Evolutionary conservation across 2,329 filamentous ascomycete genomes (phyloP).

Genomic region (Alternaria rosae): DNA sequence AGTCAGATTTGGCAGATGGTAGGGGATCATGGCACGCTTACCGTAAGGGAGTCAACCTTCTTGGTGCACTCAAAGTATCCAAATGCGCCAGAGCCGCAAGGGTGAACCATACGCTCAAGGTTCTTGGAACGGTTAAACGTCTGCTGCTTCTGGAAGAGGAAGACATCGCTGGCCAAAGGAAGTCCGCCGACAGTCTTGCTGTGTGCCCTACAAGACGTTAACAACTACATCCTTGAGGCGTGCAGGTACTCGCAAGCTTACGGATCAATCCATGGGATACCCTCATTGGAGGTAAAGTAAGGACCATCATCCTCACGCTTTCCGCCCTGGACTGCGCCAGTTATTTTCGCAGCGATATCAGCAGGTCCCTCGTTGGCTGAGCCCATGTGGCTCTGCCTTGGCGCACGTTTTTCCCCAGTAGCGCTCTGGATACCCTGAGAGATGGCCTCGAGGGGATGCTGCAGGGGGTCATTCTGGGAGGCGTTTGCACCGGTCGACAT

Average conservation of each 20-base stretch:
- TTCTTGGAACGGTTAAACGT: constrained; percentile 64
- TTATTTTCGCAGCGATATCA: constrained; percentile 60
- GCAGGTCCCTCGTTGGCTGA: constrained; percentile 61
- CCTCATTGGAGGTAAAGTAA: constrained; percentile 65
- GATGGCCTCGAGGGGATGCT: constrained; percentile 54
- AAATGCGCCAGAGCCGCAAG: constrained; percentile 55
- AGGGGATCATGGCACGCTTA: constrained; percentile 7
- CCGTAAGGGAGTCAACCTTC: constrained; percentile 45
- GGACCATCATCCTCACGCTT: constrained; percentile 59
- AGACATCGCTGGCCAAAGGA: constrained; percentile 59
- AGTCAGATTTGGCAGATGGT: neutral
- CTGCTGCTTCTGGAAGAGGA: constrained; percentile 64
- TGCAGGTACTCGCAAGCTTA: constrained; percentile 23
- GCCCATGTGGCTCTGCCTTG: constrained; percentile 51
- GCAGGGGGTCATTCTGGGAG: constrained; percentile 41
- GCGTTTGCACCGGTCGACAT: constrained; percentile 40
- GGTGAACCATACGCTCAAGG: constrained; percentile 55
- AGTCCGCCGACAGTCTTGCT: constrained; percentile 63
- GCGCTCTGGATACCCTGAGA: constrained; percentile 52
- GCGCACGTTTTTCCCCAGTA: constrained; percentile 49
- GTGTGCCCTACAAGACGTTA: constrained; percentile 43
- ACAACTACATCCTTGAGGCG: neutral
- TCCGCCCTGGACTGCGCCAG: constrained; percentile 55
- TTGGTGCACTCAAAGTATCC: constrained; percentile 58
- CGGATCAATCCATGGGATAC: constrained; percentile 60